Evolutionary conservation across 306 rosid genomes (phyloP).

Genomic region (Quercus wislizeni): DNA sequence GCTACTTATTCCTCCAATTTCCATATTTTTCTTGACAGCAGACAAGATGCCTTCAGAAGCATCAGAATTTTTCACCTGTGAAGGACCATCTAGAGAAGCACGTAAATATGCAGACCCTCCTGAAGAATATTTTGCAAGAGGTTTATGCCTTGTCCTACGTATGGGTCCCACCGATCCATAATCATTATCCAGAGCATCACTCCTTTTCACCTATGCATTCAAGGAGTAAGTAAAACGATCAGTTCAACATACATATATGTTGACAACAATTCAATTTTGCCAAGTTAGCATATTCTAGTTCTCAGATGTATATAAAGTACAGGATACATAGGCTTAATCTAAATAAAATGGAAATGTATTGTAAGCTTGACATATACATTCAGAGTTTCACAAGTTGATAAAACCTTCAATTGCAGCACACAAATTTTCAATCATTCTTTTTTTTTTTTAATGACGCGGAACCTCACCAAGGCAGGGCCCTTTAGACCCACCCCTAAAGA

Average conservation of each 20-base stretch:
- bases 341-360: not conserved
- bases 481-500: too few relatives aligned
- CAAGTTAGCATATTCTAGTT: not conserved
- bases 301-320: not conserved
- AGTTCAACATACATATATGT: slow-evolving; percentile 1
- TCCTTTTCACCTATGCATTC: slow-evolving; percentile 42
- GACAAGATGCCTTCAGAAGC: slow-evolving; percentile 40
- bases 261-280: not conserved
- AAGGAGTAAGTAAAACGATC: slow-evolving; percentile 5
- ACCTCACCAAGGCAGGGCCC: too few relatives aligned
- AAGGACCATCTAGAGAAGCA: slow-evolving; percentile 36
- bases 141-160: slow-evolving; percentile 49
- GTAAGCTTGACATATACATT: slow-evolving; percentile 4
- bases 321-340: not conserved
- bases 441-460: too few relatives aligned
- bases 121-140: slow-evolving; percentile 42
- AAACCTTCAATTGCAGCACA: slow-evolving; percentile 3
- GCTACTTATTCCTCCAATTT: slow-evolving; percentile 35
- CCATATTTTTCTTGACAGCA: slow-evolving; percentile 33
- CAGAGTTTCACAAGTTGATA: slow-evolving; percentile 1
- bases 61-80: slow-evolving; percentile 31
- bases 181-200: slow-evolving; percentile 43
- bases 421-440: slow-evolving; percentile 7
- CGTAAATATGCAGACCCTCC: slow-evolving; percentile 37
- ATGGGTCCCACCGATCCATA: slow-evolving; percentile 81